A percentile compares a stretch with the other conserved stretches of the same genome.
These are phyloP conservation scores for Dissophora ornata DNA, from an alignment of 192 early-diverging fungal genomes.

Conservation along the genomic window DNA sequence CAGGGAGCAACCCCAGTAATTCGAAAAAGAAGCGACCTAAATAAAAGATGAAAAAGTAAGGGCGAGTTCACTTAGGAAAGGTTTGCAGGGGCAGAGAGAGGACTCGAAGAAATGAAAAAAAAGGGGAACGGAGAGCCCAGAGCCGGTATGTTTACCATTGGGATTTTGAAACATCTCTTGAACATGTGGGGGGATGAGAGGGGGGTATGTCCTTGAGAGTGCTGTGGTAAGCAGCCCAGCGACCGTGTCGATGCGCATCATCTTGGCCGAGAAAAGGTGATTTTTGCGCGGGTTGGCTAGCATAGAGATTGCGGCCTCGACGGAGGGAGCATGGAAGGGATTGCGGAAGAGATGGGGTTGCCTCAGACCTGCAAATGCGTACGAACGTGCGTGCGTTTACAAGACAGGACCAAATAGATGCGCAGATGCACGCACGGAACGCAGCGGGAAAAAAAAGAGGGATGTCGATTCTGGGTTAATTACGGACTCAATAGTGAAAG, in stretches of 20 bases:
- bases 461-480: slow-evolving; percentile 1
- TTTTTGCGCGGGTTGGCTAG: slow-evolving; percentile 29
- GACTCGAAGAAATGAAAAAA: too few species aligned
- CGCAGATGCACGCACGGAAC: not conserved
- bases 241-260: slow-evolving; percentile 53
- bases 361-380: slow-evolving; percentile 21
- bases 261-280: slow-evolving; percentile 42
- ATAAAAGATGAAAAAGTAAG: not conserved
- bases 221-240: slow-evolving; percentile 45
- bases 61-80: too few species aligned
- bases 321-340: slow-evolving; percentile 36
- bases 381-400: too few species aligned
- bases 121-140: not conserved
- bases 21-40: slow-evolving; percentile 51
- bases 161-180: slow-evolving; percentile 54
- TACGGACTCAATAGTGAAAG: slow-evolving; percentile 3
- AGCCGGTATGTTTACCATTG: slow-evolving; percentile 24
- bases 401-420: not conserved
- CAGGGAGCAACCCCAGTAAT: slow-evolving; percentile 45
- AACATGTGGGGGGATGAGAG: slow-evolving; percentile 43
- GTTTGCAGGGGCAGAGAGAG: too few species aligned
- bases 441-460: not conserved
- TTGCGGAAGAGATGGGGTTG: slow-evolving; percentile 46
- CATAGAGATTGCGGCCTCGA: slow-evolving; percentile 39
- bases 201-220: slow-evolving; percentile 45